Conservation (phyloP, 148 eudicot species). For the Suaeda aralocaspica region DNA sequence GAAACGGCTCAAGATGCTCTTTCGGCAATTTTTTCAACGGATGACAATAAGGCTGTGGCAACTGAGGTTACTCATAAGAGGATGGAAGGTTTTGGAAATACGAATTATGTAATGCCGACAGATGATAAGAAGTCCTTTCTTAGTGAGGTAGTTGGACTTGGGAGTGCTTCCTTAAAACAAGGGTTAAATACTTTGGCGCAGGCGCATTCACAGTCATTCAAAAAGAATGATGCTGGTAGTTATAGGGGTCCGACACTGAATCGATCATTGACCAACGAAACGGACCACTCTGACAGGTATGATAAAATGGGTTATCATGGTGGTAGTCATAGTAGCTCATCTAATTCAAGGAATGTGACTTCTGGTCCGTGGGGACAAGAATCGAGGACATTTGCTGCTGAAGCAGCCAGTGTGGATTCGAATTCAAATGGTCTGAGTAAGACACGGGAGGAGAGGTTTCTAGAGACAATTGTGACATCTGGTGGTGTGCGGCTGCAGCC, state of each 20-base stretch:
- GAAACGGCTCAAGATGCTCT: constrained; percentile 92
- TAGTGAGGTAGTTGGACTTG: constrained; percentile 85
- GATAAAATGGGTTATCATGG: constrained; percentile 39
- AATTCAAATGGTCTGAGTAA: constrained; percentile 48
- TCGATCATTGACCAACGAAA: constrained; percentile 74
- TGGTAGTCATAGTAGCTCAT: constrained; percentile 41
- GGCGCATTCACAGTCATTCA: constrained; percentile 49
- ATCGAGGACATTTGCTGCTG: constrained; percentile 33
- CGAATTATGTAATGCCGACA: constrained; percentile 57
- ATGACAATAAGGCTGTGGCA: constrained; percentile 62
- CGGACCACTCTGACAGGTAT: constrained; percentile 51
- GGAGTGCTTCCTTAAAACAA: constrained; percentile 83
- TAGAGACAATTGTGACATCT: constrained; percentile 91
- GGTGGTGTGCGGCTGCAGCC: constrained; percentile 96
- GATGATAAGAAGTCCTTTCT: constrained; percentile 82
- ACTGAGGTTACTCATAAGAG: constrained; percentile 57
- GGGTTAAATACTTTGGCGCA: constrained; percentile 70
- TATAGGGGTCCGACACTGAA: constrained; percentile 77
- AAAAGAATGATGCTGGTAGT: constrained; percentile 66
- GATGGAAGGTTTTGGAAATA: constrained; percentile 91
- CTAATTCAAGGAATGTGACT: constrained; percentile 35
- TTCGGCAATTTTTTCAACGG: constrained; percentile 75
- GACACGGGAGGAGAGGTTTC: constrained; percentile 77
- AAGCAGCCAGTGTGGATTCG: constrained; percentile 47
- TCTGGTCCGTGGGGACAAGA: constrained; percentile 76